Conservation (phyloP, 495 filamentous ascomycete genomes). For the Daldinia childiae region DNA sequence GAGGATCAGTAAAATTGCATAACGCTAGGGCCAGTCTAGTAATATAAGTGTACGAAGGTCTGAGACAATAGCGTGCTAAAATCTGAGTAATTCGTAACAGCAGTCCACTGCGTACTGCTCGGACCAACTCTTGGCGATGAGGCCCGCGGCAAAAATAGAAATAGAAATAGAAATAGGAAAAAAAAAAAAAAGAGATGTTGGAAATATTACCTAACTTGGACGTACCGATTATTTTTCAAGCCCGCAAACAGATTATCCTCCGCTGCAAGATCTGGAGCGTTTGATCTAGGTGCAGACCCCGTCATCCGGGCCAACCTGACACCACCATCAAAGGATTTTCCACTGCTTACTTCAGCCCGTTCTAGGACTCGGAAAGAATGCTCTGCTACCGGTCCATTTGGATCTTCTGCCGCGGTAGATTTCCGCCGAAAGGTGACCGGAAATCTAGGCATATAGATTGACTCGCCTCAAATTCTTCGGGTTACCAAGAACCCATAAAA, state of each 20-base stretch:
- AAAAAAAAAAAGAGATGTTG: background rate
- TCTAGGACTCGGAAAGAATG: constrained; percentile 62
- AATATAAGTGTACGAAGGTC: constrained; percentile 33
- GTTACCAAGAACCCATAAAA: constrained; percentile 43
- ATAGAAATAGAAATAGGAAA: background rate
- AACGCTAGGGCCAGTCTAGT: constrained; percentile 36
- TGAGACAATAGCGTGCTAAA: constrained; percentile 49
- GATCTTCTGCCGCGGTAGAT: constrained; percentile 59
- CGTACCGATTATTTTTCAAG: constrained; percentile 65
- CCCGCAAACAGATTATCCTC: constrained; percentile 67
- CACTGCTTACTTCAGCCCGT: constrained; percentile 49
- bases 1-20: constrained; percentile 46
- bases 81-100: constrained; percentile 39
- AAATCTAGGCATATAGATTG: constrained; percentile 63
- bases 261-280: constrained; percentile 48
- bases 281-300: constrained; percentile 41
- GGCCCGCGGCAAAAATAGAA: constrained; percentile 51
- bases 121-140: constrained; percentile 49
- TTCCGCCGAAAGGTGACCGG: constrained; percentile 62
- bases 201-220: constrained; percentile 30
- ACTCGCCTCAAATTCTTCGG: constrained; percentile 39
- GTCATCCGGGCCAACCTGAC: constrained; percentile 46
- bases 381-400: constrained; percentile 55
- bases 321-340: constrained; percentile 56
- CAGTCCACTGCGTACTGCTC: constrained; percentile 52